Base-by-base conservation (phyloP, 805 yeast species). In the Kuraishia hungarica region DNA sequence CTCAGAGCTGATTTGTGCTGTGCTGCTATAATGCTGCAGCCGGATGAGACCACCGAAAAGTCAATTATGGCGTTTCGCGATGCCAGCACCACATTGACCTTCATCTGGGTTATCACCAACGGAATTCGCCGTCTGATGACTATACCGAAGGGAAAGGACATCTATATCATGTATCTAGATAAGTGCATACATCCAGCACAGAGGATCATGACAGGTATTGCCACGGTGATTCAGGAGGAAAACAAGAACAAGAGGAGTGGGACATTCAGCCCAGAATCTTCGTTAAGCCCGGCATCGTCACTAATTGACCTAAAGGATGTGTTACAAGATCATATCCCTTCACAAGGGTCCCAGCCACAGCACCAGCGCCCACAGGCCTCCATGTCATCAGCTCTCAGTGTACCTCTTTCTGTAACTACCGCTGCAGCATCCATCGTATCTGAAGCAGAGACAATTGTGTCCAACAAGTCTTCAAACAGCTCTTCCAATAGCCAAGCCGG, bases 1-100 rank as follows among this genome's bases (percentile, higher is more conserved):
- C 55, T 66, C 22, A 57, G 70, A 24, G 59, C 62, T 39, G 61
- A 63, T 10, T 59, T 64, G 17, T 59, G 63, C 48, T 68, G 71
- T 2, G 57, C 66, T 8, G 56, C 62, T 2, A 54, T 61, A 51
- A 55, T 67, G 53, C 51, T 66, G 13, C 10, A 48, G 29, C 17
- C 52, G 4, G 22, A 22, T 7, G 17, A 58, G 2, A 52, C 64
- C 53, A 50, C 59, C 4, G 58, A 61, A 7, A 51, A 49, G 20
- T 48, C 62, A 11, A 7, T 23, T 10, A 10, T 2, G 20, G 23
- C 35, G 15, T 39, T 55, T 10, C 24, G 47, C 10, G 24, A 19
- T 10, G 20, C 50, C 1, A 50, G 50, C 15, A 8, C 51, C 13
- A 15, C 51, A 15, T 23, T 58, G 23, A 47, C 29, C 56, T 53